Evolutionary conservation across 495 filamentous ascomycete species (phyloP), one percentile per base, ranked within the genome.

Genomic region (Oleoguttula mirabilis): DNA sequence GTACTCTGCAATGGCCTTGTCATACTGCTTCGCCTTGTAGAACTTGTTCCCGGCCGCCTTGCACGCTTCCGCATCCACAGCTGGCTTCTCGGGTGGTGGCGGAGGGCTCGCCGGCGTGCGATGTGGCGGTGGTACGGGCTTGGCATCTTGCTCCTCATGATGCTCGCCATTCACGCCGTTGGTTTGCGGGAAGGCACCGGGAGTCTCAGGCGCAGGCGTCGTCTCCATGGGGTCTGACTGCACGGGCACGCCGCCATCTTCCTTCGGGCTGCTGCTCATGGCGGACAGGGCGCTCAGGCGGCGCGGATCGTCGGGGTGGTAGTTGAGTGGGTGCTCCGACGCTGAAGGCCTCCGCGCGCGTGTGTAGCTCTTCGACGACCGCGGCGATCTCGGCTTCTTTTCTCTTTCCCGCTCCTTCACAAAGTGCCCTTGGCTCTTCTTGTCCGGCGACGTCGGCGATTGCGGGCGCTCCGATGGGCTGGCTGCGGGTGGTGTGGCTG

Each of bases 11-110:
- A 95, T 82, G 16, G 92, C 88, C 51, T 78, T 77, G 28, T 66
- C 63, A 58, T 87, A 98, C 50, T 95, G 79, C 54, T 78, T 80
- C 43, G 82, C 79, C 67, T 94, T 95, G 70, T 94, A 98, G 56
- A 82, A 88, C 55, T 88, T 92, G 66, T 98, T 98, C 22, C 90
- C 90, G 20, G 82, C 75, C 51, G 84, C 72, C 66, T 98, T 98
- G 72, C 79, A 92, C 15, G 72, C 72, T 59, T 96, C 90, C 4
- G 87, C 84, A 52, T 94, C 81, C 32, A 81, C 71, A 21, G 54
- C 50, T 15, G 71, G 63, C 19, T 45, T 41, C 41, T 70, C 64
- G 23, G 31, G 21, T 41, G 55, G 55, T 60, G 36, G 70, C 54
- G 61, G 67, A 36, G 65, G 80, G 60, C 68, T 76, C 54, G 67